phyloP scores from a whole-genome alignment of 495 filamentous ascomycete genomes.

The Penicillium mononematosum region DNA sequence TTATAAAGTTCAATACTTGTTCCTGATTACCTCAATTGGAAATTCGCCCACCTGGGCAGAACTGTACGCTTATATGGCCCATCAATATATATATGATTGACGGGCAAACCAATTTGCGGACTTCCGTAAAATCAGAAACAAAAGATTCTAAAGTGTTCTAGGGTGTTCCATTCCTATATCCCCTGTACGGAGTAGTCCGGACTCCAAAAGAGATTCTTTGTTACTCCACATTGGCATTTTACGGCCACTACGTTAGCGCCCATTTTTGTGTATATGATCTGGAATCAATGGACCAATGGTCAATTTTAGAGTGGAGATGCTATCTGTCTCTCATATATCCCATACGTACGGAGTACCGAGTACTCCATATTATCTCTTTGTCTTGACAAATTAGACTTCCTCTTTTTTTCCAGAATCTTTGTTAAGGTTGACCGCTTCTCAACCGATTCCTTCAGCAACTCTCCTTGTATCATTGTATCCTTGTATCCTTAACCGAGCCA shows the following conservation, averaged over 20 bases:
- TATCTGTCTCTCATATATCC: not conserved
- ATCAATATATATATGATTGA: not conserved
- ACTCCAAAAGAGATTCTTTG: not conserved
- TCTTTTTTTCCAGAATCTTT: slow-evolving; percentile 5
- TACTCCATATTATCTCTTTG: not conserved
- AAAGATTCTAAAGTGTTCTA: not conserved
- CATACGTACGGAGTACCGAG: not conserved
- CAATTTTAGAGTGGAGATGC: not conserved
- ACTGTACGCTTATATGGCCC: not conserved
- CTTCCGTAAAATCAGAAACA: slow-evolving; percentile 2
- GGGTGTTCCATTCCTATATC: not conserved
- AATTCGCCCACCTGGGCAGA: not conserved
- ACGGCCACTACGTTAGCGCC: slow-evolving; percentile 9
- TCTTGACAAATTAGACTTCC: slow-evolving; percentile 7
- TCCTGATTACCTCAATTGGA: slow-evolving; percentile 4
- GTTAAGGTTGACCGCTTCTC: slow-evolving; percentile 21
- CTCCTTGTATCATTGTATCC: not conserved
- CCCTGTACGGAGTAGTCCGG: too few species aligned
- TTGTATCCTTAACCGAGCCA: slow-evolving; percentile 13
- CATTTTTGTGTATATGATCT: not conserved
- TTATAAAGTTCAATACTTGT: not conserved
- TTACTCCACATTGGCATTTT: slow-evolving; percentile 4
- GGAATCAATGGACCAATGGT: not conserved
- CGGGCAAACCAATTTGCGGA: not conserved
- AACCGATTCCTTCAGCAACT: slow-evolving; percentile 18